Evolutionary conservation across 306 rosid genomes (phyloP), one percentile per base, ranked within the genome.

Genomic region (Pyrus communis): DNA sequence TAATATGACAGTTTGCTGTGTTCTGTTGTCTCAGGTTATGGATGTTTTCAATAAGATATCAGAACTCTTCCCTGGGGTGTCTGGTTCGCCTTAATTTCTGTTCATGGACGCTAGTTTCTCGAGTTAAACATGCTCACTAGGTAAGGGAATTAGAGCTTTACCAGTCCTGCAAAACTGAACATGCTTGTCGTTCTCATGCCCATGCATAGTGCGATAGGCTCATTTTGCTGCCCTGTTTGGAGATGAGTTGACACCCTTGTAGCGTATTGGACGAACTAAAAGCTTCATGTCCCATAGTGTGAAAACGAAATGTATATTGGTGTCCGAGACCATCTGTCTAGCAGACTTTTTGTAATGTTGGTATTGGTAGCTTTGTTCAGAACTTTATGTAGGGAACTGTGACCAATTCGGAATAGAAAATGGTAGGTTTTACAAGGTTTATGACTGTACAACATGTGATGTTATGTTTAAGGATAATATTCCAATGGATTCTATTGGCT

Each of bases 41-140:
- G 96, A 91, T 71, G 93, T 91, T 79, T 92, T 96, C 88, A 91
- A 88, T 67, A 96, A 92, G 79, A 89, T 96, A 86, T 91, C 99
- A 3, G 93, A 96, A 81, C 93, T 96, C 85, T 96, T 96, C 82
- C 99, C 99, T 1, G 99, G 97, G 52, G 93, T 81, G 23, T 74
- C 91, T 9, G 96, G 97, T 59, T 75, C 93, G 40, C 96, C 91
- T 63, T 89, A 88, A 92, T 85, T 62, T 12, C 21, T 45, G 42
- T 30, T 66, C 27, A 35, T 35, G 70, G 70, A 66, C 3, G 9
- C 27, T 66, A 11, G 46, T 9, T 18, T 66, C 25, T 38, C 13
- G 18, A 25, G 4, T 62, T 31, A 30, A 30, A 30, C 70, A 38
- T 66, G 8, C 10, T 66, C 18, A 4, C 22, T 21, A 63, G 10